Base-by-base conservation (phyloP, 805 yeast species). In the Clavispora vitiphila region DNA sequence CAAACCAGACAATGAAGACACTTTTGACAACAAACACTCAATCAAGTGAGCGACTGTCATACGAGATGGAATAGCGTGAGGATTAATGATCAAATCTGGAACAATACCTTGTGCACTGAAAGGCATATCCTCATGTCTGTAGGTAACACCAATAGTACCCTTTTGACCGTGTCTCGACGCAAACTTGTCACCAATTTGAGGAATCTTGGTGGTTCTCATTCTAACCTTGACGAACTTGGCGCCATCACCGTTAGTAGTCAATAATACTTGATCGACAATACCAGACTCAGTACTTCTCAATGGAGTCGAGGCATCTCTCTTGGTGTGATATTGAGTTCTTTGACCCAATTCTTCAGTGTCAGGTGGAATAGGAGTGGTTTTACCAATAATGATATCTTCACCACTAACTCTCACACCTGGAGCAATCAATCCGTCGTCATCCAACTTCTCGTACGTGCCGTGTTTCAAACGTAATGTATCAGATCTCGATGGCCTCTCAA, bases 91-190 rank as follows among this genome's bases (percentile, higher is more conserved):
- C 61, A 93, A 75, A 70, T 93, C 99, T 7, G 99, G 99, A 29
- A 91, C 97, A 61, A 91, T 67, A 65, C 99, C 99, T 64, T 91
- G 95, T 3, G 87, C 76, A 8, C 95, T 83, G 64, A 93, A 93
- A 22, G 99, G 99, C 98, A 93, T 91, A 64, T 93, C 99, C 67
- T 93, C 99, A 64, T 91, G 93, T 64, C 97, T 80, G 63, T 91
- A 93, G 0, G 99, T 93, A 49, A 93, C 93, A 82, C 99, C 99
- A 67, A 93, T 90, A 16, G 99, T 93, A 83, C 99, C 99, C 73
- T 93, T 93, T 70, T 93, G 99, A 64, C 99, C 99, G 76, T 93
- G 99, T 72, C 99, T 86, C 32, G 98, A 91, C 6, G 99, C 98
- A 69, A 93, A 93, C 69, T 93, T 93, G 69, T 93, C 99, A 67